Base-by-base conservation (phyloP, 2,329 filamentous ascomycete genomes). In the Fusarium chaquense region DNA sequence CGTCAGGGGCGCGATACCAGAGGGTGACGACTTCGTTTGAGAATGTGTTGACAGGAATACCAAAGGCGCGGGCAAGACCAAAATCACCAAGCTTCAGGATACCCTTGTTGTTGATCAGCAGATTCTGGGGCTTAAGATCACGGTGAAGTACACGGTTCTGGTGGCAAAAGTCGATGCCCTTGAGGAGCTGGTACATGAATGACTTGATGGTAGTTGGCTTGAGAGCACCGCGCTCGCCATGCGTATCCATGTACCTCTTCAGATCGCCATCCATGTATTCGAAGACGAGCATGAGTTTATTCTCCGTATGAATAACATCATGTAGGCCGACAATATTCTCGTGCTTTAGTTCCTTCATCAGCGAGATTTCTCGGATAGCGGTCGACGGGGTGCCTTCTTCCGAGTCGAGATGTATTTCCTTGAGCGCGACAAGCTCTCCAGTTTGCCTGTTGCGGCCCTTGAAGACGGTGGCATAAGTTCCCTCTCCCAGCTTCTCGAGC, bases 301-400 rank as follows among this genome's bases (percentile, higher is more conserved):
- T 99, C 84, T 99, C 96, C 62, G 96, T 99, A 81, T 99, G 96
- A 76, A 99, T 98, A 59, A 99, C 96, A 85, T 99, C 96, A 86
- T 98, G 93, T 7, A 99, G 90, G 62, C 91, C 93, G 75, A 99
- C 94, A 72, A 99, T 98, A 78, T 98, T 98, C 80, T 98, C 94
- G 81, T 99, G 96, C 82, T 98, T 98, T 72, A 99, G 87, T 82
- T 99, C 96, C 83, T 99, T 99, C 96, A 99, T 98, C 60, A 99
- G 87, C 2, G 94, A 98, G 76, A 99, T 99, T 81, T 99, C 96
- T 76, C 96, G 93, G 79, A 99, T 99, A 47, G 96, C 96, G 0
- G 96, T 99, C 53, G 93, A 97, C 6, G 96, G 96, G 0, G 96
- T 99, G 74, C 96, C 96, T 84, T 99, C 96, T 84, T 99, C 96